Base-by-base conservation (phyloP, 768 basidiomycete genomes). In the Amanita muscaria region DNA sequence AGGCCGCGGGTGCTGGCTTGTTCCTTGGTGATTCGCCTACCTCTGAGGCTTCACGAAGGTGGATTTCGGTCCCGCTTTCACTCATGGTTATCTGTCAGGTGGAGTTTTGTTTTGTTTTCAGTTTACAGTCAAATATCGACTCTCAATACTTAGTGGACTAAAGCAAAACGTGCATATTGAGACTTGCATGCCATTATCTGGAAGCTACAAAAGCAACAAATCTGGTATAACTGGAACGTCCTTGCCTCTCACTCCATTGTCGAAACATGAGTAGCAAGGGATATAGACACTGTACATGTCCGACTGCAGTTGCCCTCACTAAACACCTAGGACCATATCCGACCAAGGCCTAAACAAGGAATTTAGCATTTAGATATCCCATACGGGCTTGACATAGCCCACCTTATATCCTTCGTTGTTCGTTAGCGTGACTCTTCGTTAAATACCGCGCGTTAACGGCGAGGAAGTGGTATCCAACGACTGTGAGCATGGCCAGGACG, bases 391-490 rank as follows among this genome's bases (percentile, higher is more conserved):
- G n/a, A n/a, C n/a, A n/a, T n/a, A n/a, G n/a, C n/a, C n/a, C n/a
- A n/a, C n/a, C n/a, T n/a, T n/a, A n/a, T n/a, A n/a, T n/a, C n/a
- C n/a, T n/a, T n/a, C n/a, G n/a, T n/a, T n/a, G n/a, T n/a, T n/a
- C 23, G 12, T 29, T 45, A 6, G 14, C 15, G 6, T 46, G 36
- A n/a, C 49, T 49, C 32, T 51, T 51, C 49, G 54, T 59, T 48
- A 61, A 59, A 58, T 58, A 73, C 49, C 59, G 57, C 16, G 79
- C 77, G 55, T 93, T 93, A 49, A 94, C 88, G 25, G 88, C 83
- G 40, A 97, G 68, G 55, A 94, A 77, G 66, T 97, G 93, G 64
- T 93, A 96, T 37, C 79, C 76, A 43, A 97, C 82, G 44, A 92
- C 83, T 4, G 86, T 80, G 52, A 89, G 56, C 83, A 97, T 90